A percentile compares a stretch with the other conserved stretches of the same genome.
These are phyloP conservation scores for Nectriaceae sp. DNA, from an alignment of 2,329 filamentous ascomycete species.

Conservation along the genomic window DNA sequence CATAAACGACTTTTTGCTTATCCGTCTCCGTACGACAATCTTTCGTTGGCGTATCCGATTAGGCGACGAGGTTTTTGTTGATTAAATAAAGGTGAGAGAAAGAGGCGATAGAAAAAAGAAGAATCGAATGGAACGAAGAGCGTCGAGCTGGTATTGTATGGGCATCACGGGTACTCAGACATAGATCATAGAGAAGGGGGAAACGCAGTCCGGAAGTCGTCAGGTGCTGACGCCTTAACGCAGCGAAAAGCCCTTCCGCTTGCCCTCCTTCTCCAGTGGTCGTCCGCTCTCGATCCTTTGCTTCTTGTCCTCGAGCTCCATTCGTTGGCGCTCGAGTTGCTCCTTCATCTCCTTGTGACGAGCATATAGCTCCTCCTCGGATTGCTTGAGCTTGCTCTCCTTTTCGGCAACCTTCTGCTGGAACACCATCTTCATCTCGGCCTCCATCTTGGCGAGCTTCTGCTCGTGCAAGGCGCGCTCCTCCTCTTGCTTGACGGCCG, in stretches of 20 bases:
- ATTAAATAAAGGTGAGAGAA: slow-evolving; percentile 43
- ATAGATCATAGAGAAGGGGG: slow-evolving; percentile 50
- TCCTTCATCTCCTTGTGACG: slow-evolving; percentile 99
- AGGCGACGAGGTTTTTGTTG: slow-evolving; percentile 37
- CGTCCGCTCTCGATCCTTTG: slow-evolving; percentile 89
- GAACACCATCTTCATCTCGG: slow-evolving; percentile 99
- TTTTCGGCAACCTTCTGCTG: slow-evolving; percentile 99
- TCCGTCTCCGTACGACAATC: slow-evolving; percentile 34
- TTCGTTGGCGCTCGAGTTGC: slow-evolving; percentile 91
- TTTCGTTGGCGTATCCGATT: slow-evolving; percentile 38
- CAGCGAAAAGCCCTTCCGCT: slow-evolving; percentile 99
- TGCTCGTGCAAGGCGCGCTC: slow-evolving; percentile 97
- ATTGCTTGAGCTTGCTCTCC: slow-evolving; percentile 99
- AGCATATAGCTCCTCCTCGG: slow-evolving; percentile 97
- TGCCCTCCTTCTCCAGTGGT: slow-evolving; percentile 95
- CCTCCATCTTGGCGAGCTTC: slow-evolving; percentile 99
- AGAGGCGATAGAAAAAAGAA: slow-evolving; percentile 39
- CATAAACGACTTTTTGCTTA: slow-evolving; percentile 38
- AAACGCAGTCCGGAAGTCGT: slow-evolving; percentile 22
- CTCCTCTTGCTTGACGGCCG: slow-evolving; percentile 99
- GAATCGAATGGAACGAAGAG: slow-evolving; percentile 52
- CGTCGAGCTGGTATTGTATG: slow-evolving; percentile 59
- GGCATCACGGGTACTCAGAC: slow-evolving; percentile 61
- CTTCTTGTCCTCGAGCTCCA: slow-evolving; percentile 99
- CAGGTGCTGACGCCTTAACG: slow-evolving; percentile 60